Percentiles rank a stretch among this genome's conserved stretches.
These are phyloP conservation scores for Clonostachys byssicola DNA, from an alignment of 2,329 filamentous ascomycete genomes.

Conservation along the genomic window DNA sequence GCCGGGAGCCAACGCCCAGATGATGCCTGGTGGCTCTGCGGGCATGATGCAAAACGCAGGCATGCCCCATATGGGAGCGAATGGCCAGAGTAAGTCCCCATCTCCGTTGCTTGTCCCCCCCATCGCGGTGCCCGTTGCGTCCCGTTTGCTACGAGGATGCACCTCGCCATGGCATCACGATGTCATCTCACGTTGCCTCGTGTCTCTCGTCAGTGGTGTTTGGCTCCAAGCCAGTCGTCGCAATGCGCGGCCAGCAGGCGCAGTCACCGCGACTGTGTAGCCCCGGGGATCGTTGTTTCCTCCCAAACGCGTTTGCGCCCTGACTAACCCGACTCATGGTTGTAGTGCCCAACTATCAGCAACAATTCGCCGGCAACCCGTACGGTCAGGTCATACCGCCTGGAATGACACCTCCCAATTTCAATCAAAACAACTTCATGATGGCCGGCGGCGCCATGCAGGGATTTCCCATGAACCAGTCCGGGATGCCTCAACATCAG, in stretches of 20 bases:
- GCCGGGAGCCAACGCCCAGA: constrained; percentile 45
- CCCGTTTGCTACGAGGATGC: too few relatives aligned
- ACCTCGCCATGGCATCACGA: too few relatives aligned
- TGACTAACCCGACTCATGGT: not conserved
- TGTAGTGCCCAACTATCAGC: constrained; percentile 53
- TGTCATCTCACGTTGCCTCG: too few relatives aligned
- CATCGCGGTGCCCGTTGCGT: not conserved
- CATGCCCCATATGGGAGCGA: constrained; percentile 55
- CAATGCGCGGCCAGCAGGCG: too few relatives aligned
- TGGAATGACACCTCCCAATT: constrained; percentile 47
- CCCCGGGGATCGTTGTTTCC: too few relatives aligned
- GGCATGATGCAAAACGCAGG: constrained; percentile 61
- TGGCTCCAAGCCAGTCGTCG: too few relatives aligned
- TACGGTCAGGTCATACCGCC: constrained; percentile 50
- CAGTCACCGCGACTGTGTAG: too few relatives aligned
- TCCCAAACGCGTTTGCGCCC: not conserved
- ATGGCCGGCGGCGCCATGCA: constrained; percentile 47
- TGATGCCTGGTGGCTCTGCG: constrained; percentile 50
- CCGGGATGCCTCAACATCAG: constrained; percentile 42
- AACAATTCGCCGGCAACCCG: constrained; percentile 52
- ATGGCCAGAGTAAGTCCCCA: constrained; percentile 52
- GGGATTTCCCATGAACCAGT: constrained; percentile 51
- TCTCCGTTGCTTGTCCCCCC: not conserved
- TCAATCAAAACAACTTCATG: constrained; percentile 38
- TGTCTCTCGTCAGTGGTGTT: too few relatives aligned